phyloP scores from a whole-genome alignment of 2,329 filamentous ascomycete species.

The Calonectria pauciramosa region DNA sequence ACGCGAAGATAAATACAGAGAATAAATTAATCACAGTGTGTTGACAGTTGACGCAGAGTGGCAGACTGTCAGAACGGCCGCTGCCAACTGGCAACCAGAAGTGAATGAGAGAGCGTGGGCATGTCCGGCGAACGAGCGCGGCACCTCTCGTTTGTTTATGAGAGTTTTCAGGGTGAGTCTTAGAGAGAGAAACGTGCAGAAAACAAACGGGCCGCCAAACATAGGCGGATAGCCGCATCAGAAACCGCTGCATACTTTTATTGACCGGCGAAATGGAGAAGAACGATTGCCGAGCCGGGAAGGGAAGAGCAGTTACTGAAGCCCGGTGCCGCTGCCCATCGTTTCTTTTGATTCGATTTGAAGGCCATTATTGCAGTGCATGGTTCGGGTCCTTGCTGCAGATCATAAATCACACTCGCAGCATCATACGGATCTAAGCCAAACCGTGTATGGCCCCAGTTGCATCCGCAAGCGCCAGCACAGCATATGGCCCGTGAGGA shows the following conservation, averaged over 20 bases:
- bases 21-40: no score
- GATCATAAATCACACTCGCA: neutral
- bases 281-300: slow-evolving; percentile 5
- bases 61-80: neutral
- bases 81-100: slow-evolving; percentile 18
- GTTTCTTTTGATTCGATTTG: neutral
- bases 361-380: neutral
- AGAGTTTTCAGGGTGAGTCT: neutral
- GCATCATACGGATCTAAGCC: neutral
- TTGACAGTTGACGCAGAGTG: neutral
- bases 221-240: neutral
- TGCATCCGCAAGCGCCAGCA: slow-evolving; percentile 6
- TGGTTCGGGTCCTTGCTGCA: neutral
- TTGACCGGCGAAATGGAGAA: neutral
- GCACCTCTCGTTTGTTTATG: neutral
- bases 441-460: neutral
- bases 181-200: neutral
- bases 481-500: neutral
- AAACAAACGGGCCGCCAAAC: slow-evolving; percentile 4
- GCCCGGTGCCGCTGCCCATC: neutral
- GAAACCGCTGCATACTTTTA: neutral
- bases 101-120: slow-evolving; percentile 6
- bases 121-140: neutral
- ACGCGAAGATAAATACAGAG: slow-evolving; percentile 1
- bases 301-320: slow-evolving; percentile 7